These are phyloP conservation scores for Zizania palustris DNA, from an alignment of 202 grass and related monocot genomes.

Conservation along the genomic window DNA sequence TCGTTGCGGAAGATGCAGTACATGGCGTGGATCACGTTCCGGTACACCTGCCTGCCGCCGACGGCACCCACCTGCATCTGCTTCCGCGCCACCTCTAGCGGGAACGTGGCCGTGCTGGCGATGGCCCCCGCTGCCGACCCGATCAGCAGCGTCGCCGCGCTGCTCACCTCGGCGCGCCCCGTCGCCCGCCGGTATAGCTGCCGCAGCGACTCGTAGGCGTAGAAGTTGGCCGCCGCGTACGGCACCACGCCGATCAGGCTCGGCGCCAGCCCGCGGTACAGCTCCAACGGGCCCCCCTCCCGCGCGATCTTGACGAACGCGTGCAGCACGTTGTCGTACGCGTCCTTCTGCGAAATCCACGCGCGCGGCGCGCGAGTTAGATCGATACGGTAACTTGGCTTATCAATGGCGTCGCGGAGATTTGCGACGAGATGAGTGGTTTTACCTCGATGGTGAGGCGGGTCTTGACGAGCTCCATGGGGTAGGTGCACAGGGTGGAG, in stretches of 20 bases:
- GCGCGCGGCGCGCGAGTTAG: too few relatives aligned
- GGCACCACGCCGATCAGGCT: constrained; percentile 88
- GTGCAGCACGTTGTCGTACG: constrained; percentile 69
- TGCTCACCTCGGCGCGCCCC: constrained; percentile 48
- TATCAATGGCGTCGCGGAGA: too few relatives aligned
- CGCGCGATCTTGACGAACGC: constrained; percentile 75
- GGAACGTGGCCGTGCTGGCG: constrained; percentile 81
- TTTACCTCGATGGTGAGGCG: constrained; percentile 78
- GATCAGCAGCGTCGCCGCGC: constrained; percentile 60
- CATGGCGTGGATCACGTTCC: constrained; percentile 69
- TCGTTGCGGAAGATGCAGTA: constrained; percentile 73
- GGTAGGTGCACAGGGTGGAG: constrained; percentile 87
- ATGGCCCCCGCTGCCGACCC: constrained; percentile 73
- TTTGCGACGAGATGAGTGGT: not conserved
- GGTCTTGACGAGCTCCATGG: constrained; percentile 87
- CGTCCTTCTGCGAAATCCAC: constrained; percentile 49
- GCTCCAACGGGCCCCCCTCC: constrained; percentile 63
- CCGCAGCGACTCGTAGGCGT: constrained; percentile 71
- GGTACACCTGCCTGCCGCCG: constrained; percentile 68
- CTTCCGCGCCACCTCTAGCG: constrained; percentile 84
- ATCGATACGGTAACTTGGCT: too few relatives aligned
- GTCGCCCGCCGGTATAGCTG: constrained; percentile 56
- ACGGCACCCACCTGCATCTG: constrained; percentile 90
- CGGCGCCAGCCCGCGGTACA: constrained; percentile 74
- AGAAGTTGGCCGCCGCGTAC: constrained; percentile 85